Base-by-base conservation (phyloP, 1,139 yeast species). In the Eremothecium sinecaudum region DNA sequence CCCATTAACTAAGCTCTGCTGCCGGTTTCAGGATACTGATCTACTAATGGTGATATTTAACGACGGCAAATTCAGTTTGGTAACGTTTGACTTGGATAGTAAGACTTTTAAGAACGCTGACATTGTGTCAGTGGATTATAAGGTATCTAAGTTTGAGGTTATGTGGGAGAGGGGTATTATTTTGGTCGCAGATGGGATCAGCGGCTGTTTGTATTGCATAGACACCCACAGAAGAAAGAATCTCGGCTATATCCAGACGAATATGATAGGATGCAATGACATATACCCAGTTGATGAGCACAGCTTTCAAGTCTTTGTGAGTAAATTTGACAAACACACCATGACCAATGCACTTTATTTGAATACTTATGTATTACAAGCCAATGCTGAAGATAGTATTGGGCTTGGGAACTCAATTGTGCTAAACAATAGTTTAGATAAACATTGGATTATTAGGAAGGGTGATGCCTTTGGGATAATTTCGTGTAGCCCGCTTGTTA, bases 181-280 rank as follows among this genome's bases (percentile, higher is more conserved):
- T 18, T 25, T 36, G 10, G 26, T 26, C n/a, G 19, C 23, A 10
- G 47, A 43, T 15, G 36, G 28, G 12, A 28, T 27, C 14, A 19
- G 39, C 17, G 41, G 37, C 15, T 28, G 28, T 14, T 27, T 43
- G 16, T 43, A 42, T 28, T 14, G 40, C 17, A 39, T 43, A 30
- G 41, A 40, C 22, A 37, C 44, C 4, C 34, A 38, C 3, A 31
- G 23, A 10, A 29, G 24, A 22, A 37, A 37, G 27, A 38, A 41
- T 31, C 32, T 33, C 26, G 47, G 47, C 20, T 37, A 28, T 24
- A 20, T 43, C 12, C 31, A 21, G 28, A 15, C 28, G 16, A 21
- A 29, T 18, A 9, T 27, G 14, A 13, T 15, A 4, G 16, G 18
- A 3, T 23, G 13, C 11, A 22, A 19, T 4, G 14, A 19, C 21